Evolutionary conservation across 345 rosid genomes (phyloP).

Genomic region (Mercurialis annua): DNA sequence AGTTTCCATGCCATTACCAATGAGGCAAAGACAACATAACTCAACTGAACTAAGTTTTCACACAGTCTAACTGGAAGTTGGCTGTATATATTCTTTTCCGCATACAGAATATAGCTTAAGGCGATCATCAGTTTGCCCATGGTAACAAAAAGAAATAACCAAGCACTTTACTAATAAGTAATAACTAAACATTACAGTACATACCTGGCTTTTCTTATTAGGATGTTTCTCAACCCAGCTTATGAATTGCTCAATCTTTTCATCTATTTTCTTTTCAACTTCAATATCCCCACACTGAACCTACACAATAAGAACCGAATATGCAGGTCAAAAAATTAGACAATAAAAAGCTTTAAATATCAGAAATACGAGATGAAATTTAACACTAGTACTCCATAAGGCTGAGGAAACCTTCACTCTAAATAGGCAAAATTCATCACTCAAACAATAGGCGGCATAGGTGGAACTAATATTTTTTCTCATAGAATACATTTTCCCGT

Average conservation of each 20-base stretch:
- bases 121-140: slow-evolving; percentile 1
- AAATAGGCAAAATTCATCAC: neutral
- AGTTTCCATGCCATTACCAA: neutral
- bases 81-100: neutral
- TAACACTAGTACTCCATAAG: neutral
- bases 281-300: slow-evolving; percentile 89
- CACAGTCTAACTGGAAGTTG: neutral
- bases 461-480: neutral
- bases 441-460: neutral
- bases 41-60: neutral
- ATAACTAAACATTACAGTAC: neutral
- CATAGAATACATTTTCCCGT: neutral
- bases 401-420: too few relatives aligned
- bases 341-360: neutral
- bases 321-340: neutral
- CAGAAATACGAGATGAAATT: neutral
- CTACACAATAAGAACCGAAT: slow-evolving; percentile 25
- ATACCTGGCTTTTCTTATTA: slow-evolving; percentile 91
- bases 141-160: neutral
- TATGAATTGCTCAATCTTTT: slow-evolving; percentile 84
- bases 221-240: slow-evolving; percentile 94
- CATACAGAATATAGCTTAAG: neutral
- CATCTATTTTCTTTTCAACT: slow-evolving; percentile 90
- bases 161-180: too few relatives aligned
- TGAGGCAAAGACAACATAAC: slow-evolving; percentile 2